These are phyloP conservation scores for Cutaneotrichosporon sp. DNA, from an alignment of 1,284 basidiomycete species.

Conservation along the genomic window DNA sequence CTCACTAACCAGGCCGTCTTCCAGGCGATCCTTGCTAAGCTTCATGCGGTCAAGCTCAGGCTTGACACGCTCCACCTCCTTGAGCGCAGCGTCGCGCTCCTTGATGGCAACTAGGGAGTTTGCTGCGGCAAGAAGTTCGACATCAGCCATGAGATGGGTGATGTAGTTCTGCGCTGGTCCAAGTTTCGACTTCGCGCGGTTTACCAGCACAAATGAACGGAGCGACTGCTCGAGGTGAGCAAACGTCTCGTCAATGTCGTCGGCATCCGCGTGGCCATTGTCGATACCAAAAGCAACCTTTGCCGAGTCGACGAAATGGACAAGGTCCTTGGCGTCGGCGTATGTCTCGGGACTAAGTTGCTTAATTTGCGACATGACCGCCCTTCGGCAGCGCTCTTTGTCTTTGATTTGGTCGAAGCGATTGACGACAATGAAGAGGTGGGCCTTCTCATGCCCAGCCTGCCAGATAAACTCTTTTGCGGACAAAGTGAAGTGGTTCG, in stretches of 20 bases:
- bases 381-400: constrained; percentile 85
- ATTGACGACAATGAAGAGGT: constrained; percentile 95
- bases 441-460: constrained; percentile 95
- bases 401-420: constrained; percentile 94
- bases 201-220: constrained; percentile 90
- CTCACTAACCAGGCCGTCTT: constrained; percentile 69
- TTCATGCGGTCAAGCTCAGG: constrained; percentile 87
- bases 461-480: constrained; percentile 91
- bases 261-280: constrained; percentile 31
- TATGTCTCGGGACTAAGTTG: constrained; percentile 86
- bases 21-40: constrained; percentile 64
- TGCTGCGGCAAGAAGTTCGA: constrained; percentile 78
- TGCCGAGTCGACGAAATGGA: constrained; percentile 96
- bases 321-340: constrained; percentile 85
- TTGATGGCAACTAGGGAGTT: constrained; percentile 79
- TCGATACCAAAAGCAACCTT: constrained; percentile 42
- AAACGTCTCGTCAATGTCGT: constrained; percentile 63
- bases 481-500: constrained; percentile 97
- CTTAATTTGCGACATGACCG: constrained; percentile 91
- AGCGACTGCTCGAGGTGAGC: constrained; percentile 85
- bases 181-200: constrained; percentile 92
- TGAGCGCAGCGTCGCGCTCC: constrained; percentile 71
- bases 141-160: constrained; percentile 77
- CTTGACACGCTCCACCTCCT: constrained; percentile 64
- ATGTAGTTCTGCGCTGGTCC: constrained; percentile 93